A percentile compares a stretch with the other conserved stretches of the same genome.
Evolutionary conservation across 768 basidiomycete genomes (phyloP).

Genomic region (Lentinula lateritia): DNA sequence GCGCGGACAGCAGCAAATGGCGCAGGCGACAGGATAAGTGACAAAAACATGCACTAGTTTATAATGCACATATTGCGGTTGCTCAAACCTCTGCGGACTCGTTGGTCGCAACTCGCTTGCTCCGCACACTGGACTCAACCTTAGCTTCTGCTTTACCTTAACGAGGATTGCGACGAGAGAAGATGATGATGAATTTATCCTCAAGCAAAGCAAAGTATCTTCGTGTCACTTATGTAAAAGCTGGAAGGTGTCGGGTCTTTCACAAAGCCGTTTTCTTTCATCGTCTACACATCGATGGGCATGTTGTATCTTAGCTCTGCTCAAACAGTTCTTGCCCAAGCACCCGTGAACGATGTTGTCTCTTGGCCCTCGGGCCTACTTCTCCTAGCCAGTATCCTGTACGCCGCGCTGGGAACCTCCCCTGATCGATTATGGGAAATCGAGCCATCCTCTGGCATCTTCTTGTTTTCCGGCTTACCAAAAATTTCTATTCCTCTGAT

Average conservation of each 20-base stretch:
- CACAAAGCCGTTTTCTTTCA: background rate
- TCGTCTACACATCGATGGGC: background rate
- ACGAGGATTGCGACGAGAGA: background rate
- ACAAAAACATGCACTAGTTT: background rate
- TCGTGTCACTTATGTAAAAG: background rate
- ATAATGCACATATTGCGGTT: background rate
- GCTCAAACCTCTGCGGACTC: background rate
- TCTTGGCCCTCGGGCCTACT: slow-evolving; percentile 23
- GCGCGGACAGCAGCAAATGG: background rate
- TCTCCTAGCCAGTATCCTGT: slow-evolving; percentile 22
- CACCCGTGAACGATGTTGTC: slow-evolving; percentile 23
- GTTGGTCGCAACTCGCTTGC: background rate
- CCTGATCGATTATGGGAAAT: slow-evolving; percentile 20
- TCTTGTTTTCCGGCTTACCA: slow-evolving; percentile 18
- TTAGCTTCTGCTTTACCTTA: background rate
- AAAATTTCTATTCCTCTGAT: slow-evolving; percentile 18
- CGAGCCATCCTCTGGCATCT: slow-evolving; percentile 20
- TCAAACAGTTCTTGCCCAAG: slow-evolving; percentile 16
- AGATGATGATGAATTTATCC: background rate
- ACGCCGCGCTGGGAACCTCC: slow-evolving; percentile 19
- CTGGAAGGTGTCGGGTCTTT: background rate
- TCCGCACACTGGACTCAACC: background rate
- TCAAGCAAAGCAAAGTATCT: background rate
- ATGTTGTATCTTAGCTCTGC: background rate
- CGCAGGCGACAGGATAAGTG: background rate